phyloP scores from a whole-genome alignment of 2,329 filamentous ascomycete genomes.

The Ophiostoma australiae region DNA sequence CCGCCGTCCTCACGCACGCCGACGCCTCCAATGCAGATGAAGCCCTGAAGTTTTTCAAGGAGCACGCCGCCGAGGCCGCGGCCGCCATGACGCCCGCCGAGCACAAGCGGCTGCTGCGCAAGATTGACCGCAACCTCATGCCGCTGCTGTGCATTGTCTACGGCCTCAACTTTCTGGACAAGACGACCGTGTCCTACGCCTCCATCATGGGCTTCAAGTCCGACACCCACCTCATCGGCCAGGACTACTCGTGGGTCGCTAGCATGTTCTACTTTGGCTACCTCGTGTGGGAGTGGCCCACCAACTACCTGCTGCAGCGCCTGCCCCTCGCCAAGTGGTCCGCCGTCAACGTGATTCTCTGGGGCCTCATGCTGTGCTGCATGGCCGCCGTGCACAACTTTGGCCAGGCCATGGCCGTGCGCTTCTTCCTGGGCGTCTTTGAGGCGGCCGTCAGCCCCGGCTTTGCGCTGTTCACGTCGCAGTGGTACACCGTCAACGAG shows the following conservation, averaged over 20 bases:
- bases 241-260: slow-evolving; percentile 48
- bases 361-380: slow-evolving; percentile 54
- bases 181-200: slow-evolving; percentile 44
- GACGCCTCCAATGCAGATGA: slow-evolving; percentile 41
- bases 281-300: slow-evolving; percentile 60
- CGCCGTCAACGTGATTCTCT: slow-evolving; percentile 58
- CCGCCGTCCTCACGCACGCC: slow-evolving; percentile 34
- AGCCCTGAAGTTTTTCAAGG: slow-evolving; percentile 39
- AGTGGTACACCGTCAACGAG: slow-evolving; percentile 69
- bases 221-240: slow-evolving; percentile 41
- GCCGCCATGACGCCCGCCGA: slow-evolving; percentile 39
- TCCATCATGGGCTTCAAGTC: slow-evolving; percentile 49
- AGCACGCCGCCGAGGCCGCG: slow-evolving; percentile 33
- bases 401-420: slow-evolving; percentile 56
- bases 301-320: slow-evolving; percentile 58
- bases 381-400: slow-evolving; percentile 60
- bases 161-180: slow-evolving; percentile 52
- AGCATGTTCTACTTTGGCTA: slow-evolving; percentile 48
- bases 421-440: slow-evolving; percentile 64
- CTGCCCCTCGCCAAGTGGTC: slow-evolving; percentile 64
- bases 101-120: slow-evolving; percentile 40
- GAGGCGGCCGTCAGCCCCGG: slow-evolving; percentile 65
- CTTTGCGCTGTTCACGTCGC: slow-evolving; percentile 61
- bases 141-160: slow-evolving; percentile 54
- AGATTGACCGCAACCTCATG: slow-evolving; percentile 46